Conservation (phyloP, 1,284 basidiomycete species). For the Volvariella surrecta region DNA sequence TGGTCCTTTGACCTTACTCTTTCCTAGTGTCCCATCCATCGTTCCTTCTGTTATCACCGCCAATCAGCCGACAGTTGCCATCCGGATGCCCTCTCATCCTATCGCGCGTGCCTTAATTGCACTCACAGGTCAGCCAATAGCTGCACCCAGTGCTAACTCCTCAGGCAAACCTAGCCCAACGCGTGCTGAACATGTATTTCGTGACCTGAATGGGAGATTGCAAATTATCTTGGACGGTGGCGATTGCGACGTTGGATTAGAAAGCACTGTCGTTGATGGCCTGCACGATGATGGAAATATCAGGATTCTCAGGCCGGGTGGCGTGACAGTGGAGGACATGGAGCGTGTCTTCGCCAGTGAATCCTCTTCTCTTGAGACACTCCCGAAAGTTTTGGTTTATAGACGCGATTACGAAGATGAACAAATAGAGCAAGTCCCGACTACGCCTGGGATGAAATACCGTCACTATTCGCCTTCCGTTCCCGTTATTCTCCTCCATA, state of each 20-base stretch:
- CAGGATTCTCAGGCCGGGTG: constrained; percentile 86
- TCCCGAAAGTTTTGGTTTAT: constrained; percentile 64
- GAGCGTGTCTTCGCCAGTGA: constrained; percentile 47
- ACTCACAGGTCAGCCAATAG: constrained; percentile 67
- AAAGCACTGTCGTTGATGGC: constrained; percentile 95
- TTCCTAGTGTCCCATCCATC: constrained; percentile 58
- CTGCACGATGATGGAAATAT: constrained; percentile 64
- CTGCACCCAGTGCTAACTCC: constrained; percentile 94
- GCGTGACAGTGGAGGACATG: constrained; percentile 87
- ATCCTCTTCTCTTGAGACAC: constrained; percentile 18
- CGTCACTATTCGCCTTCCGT: constrained; percentile 91
- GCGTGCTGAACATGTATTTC: constrained; percentile 77
- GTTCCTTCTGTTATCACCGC: constrained; percentile 71
- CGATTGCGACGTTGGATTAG: constrained; percentile 81
- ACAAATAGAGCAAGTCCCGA: constrained; percentile 66
- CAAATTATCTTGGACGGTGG: constrained; percentile 91
- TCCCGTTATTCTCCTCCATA: constrained; percentile 71
- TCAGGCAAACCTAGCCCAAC: constrained; percentile 95
- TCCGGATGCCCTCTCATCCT: constrained; percentile 93
- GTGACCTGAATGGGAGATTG: constrained; percentile 73
- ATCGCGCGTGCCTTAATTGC: constrained; percentile 89
- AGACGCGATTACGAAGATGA: constrained; percentile 65
- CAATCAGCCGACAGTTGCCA: constrained; percentile 75
- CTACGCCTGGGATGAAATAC: constrained; percentile 99
- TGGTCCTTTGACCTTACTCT: constrained; percentile 87